These are phyloP conservation scores for Prunus kanzakura DNA, from an alignment of 306 rosid genomes.

Conservation along the genomic window DNA sequence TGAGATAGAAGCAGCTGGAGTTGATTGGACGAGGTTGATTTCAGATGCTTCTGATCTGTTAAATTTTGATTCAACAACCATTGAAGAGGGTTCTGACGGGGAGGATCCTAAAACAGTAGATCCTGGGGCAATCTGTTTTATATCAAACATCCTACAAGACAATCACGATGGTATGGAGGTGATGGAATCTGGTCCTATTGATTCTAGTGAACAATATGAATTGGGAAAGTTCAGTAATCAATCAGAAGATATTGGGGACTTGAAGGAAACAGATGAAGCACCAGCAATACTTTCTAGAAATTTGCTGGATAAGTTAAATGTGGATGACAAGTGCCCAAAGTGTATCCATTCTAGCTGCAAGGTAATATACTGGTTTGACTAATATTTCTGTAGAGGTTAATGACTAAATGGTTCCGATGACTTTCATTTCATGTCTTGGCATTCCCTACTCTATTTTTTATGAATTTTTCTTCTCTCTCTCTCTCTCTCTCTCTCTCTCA, in stretches of 20 bases:
- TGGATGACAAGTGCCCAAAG: slow-evolving; percentile 13
- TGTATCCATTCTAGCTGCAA: slow-evolving; percentile 16
- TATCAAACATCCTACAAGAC: slow-evolving; percentile 24
- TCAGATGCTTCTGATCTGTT: slow-evolving; percentile 18
- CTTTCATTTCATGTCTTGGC: too few species aligned
- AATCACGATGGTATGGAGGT: background rate
- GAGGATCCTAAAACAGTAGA: slow-evolving; percentile 15
- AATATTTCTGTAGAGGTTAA: background rate
- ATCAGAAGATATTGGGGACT: slow-evolving; percentile 5
- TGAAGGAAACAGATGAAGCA: slow-evolving; percentile 9
- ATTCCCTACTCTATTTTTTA: too few species aligned
- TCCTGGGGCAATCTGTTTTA: slow-evolving; percentile 21
- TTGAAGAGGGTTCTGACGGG: slow-evolving; percentile 3
- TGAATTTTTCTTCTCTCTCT: too few species aligned
- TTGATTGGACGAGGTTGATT: slow-evolving; percentile 17
- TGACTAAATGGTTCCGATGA: too few species aligned
- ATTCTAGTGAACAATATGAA: slow-evolving; percentile 10
- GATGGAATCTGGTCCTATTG: background rate
- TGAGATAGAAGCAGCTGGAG: slow-evolving; percentile 4
- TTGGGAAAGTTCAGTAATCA: slow-evolving; percentile 1
- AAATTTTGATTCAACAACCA: slow-evolving; percentile 9
- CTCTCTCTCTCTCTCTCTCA: too few species aligned
- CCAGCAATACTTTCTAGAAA: slow-evolving; percentile 7
- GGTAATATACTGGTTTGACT: slow-evolving; percentile 14
- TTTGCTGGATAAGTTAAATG: slow-evolving; percentile 15